These are phyloP conservation scores for Royoungia palumana DNA, from an alignment of 768 basidiomycete genomes.

Conservation along the genomic window DNA sequence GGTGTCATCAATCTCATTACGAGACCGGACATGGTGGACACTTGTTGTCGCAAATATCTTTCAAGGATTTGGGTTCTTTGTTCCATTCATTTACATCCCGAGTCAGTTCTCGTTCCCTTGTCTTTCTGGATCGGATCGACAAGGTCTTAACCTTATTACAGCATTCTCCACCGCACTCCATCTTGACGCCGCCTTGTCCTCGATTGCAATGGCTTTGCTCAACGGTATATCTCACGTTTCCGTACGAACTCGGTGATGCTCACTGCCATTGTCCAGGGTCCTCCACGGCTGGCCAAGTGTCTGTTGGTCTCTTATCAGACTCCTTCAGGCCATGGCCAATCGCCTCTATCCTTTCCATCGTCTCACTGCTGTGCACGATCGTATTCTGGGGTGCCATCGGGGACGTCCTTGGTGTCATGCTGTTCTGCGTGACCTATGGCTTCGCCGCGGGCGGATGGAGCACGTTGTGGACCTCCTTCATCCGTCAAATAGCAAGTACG, in stretches of 20 bases:
- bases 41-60: neutral
- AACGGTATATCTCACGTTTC: neutral
- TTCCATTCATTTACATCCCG: neutral
- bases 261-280: neutral
- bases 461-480: slow-evolving; percentile 1
- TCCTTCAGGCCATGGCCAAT: neutral
- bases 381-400: slow-evolving; percentile 3
- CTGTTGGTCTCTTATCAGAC: neutral
- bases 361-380: neutral
- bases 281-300: neutral
- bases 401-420: neutral
- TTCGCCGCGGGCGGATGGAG: slow-evolving; percentile 1
- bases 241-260: neutral
- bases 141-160: neutral
- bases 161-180: neutral
- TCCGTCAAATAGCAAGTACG: neutral
- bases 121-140: neutral
- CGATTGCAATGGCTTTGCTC: neutral
- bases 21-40: neutral
- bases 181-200: neutral
- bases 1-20: neutral
- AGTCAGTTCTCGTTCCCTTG: neutral
- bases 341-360: neutral
- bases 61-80: neutral
- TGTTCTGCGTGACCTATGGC: neutral